These are phyloP conservation scores for Aspergillus fumigatus DNA, from an alignment of 2,329 filamentous ascomycete genomes.

Conservation along the genomic window DNA sequence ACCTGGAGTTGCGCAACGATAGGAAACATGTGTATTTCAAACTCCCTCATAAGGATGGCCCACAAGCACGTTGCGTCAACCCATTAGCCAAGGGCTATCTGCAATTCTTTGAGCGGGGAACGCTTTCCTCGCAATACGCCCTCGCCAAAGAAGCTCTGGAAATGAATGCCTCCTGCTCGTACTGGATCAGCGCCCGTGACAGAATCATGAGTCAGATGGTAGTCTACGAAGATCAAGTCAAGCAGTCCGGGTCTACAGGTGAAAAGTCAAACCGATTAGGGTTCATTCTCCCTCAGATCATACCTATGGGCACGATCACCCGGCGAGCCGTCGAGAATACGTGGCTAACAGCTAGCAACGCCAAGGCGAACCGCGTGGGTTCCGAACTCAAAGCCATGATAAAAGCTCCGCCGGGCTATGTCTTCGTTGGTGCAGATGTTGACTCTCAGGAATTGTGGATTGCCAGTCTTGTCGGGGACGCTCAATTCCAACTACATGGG, in stretches of 20 bases:
- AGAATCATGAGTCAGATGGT: slow-evolving; percentile 94
- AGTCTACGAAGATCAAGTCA: slow-evolving; percentile 68
- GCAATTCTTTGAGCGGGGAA: slow-evolving; percentile 84
- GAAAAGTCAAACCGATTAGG: slow-evolving; percentile 48
- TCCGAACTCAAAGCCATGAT: slow-evolving; percentile 98
- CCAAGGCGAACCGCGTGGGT: slow-evolving; percentile 90
- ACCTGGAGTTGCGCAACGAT: slow-evolving; percentile 63
- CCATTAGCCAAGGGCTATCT: slow-evolving; percentile 91
- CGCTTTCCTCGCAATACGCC: slow-evolving; percentile 76
- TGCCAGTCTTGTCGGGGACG: slow-evolving; percentile 88
- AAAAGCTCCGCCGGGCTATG: slow-evolving; percentile 81
- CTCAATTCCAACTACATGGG: slow-evolving; percentile 89
- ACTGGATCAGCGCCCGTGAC: slow-evolving; percentile 96
- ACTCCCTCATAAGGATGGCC: slow-evolving; percentile 92
- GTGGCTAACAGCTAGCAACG: slow-evolving; percentile 96
- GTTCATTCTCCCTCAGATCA: slow-evolving; percentile 90
- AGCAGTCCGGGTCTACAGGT: slow-evolving; percentile 16
- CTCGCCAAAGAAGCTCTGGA: slow-evolving; percentile 94
- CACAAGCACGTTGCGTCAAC: slow-evolving; percentile 73
- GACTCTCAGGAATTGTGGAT: slow-evolving; percentile 99
- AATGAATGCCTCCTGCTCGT: slow-evolving; percentile 98
- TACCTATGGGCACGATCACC: slow-evolving; percentile 97
- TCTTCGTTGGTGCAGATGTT: slow-evolving; percentile 93
- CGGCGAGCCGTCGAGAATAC: slow-evolving; percentile 93
- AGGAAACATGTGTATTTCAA: slow-evolving; percentile 72